Evolutionary conservation across 306 rosid species (phyloP).

Genomic region (Citrullus colocynthis): DNA sequence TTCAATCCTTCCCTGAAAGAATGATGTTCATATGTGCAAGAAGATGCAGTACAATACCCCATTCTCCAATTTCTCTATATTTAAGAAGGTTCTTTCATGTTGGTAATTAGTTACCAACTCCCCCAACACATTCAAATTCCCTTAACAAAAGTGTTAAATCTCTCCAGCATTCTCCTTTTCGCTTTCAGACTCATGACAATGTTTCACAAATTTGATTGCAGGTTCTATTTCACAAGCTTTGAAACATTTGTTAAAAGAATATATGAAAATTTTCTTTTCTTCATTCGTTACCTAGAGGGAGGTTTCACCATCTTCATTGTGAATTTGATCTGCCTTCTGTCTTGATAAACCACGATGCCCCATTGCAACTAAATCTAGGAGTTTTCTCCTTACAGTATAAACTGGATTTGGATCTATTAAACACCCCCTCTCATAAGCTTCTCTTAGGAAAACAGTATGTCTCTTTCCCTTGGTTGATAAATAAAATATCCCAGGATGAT

Average conservation of each 20-base stretch:
- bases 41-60: neutral
- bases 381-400: constrained; percentile 69
- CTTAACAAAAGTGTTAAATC: neutral
- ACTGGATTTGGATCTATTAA: constrained; percentile 65
- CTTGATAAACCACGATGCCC: constrained; percentile 50
- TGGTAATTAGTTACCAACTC: neutral
- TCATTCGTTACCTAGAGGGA: constrained; percentile 9
- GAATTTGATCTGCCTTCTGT: constrained; percentile 11
- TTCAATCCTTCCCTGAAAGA: neutral
- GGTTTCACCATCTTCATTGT: constrained; percentile 18
- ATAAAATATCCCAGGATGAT: constrained; percentile 78
- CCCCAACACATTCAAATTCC: neutral
- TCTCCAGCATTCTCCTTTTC: neutral
- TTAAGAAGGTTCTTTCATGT: neutral
- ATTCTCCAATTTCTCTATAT: neutral
- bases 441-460: constrained; percentile 83
- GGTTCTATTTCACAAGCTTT: neutral
- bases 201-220: neutral
- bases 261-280: neutral
- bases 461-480: constrained; percentile 83
- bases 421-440: constrained; percentile 77
- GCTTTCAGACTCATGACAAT: neutral
- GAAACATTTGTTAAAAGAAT: neutral
- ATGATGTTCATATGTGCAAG: neutral
- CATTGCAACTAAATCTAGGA: constrained; percentile 59